Conservation (phyloP, 2,329 filamentous ascomycete species). For the Calcarisporium arbuscula region DNA sequence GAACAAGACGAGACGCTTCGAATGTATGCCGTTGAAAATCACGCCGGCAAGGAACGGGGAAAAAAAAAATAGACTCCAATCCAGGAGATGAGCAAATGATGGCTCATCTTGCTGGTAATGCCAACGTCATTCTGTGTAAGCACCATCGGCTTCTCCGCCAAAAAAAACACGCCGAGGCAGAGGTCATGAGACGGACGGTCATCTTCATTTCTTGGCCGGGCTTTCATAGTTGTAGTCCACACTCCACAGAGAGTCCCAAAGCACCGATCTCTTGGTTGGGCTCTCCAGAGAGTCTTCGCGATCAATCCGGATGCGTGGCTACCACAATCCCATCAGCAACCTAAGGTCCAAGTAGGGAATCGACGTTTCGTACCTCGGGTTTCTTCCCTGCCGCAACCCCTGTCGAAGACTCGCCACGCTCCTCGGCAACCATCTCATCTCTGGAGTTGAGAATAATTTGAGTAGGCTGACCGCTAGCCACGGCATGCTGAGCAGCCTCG, state of each 20-base stretch:
- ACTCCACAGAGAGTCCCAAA: conserved; percentile 59
- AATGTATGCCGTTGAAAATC: too few species aligned
- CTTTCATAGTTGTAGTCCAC: conserved; percentile 52
- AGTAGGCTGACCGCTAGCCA: too few species aligned
- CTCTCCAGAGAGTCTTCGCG: conserved; percentile 34
- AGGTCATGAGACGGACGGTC: too few species aligned
- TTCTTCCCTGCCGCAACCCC: conserved; percentile 17
- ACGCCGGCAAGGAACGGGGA: too few species aligned
- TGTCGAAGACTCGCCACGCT: conserved; percentile 19
- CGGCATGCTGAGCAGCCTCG: conserved; percentile 11
- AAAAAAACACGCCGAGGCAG: not conserved
- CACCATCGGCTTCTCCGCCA: too few species aligned
- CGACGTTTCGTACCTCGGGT: conserved; percentile 49
- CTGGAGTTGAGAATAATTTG: conserved; percentile 8
- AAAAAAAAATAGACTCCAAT: too few species aligned
- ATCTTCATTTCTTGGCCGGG: conserved; percentile 18
- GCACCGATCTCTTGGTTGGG: conserved; percentile 44
- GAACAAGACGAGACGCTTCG: too few species aligned
- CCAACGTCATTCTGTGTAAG: too few species aligned
- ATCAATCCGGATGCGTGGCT: conserved; percentile 23
- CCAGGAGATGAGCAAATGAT: too few species aligned
- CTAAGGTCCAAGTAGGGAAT: conserved; percentile 44
- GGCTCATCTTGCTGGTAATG: too few species aligned
- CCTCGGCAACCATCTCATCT: conserved; percentile 7
- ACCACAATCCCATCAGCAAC: conserved; percentile 24